Evolutionary conservation across 2,329 filamentous ascomycete genomes (phyloP).

Genomic region (Phaeophleospora eucalypticola): DNA sequence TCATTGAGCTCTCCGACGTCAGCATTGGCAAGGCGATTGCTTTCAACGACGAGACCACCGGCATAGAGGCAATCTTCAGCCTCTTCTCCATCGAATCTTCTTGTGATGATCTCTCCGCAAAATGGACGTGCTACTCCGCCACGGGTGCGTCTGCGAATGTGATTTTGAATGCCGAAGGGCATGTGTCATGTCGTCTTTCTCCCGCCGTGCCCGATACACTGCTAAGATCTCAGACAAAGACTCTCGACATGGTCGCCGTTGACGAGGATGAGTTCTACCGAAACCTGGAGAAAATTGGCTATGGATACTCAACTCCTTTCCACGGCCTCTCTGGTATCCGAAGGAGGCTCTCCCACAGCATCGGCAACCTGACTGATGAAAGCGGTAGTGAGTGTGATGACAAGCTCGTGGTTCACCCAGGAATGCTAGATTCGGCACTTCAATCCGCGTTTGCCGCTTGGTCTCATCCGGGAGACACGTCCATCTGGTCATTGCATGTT

Average conservation of each 20-base stretch:
- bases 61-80: conserved; percentile 22
- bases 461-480: conserved; percentile 3
- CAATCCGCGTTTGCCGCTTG: conserved; percentile 1
- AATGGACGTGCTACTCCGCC: not conserved
- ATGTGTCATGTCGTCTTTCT: not conserved
- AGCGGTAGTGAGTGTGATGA: not conserved
- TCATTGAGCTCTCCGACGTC: conserved; percentile 23
- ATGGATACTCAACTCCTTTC: conserved; percentile 4
- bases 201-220: not conserved
- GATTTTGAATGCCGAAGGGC: not conserved
- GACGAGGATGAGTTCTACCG: conserved; percentile 5
- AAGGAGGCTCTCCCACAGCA: conserved; percentile 1
- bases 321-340: not conserved
- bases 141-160: not conserved
- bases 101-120: not conserved
- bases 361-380: not conserved
- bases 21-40: not conserved
- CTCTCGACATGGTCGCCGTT: conserved; percentile 3
- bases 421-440: conserved; percentile 5
- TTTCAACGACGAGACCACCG: not conserved
- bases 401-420: conserved; percentile 3
- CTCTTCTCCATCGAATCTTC: not conserved
- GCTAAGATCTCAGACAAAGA: not conserved
- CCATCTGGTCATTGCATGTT: not conserved
- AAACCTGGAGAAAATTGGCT: conserved; percentile 2